A percentile compares a stretch with the other conserved stretches of the same genome.
These are phyloP conservation scores for Guillardia theta DNA, from an alignment of 78 protist genomes.

Conservation along the genomic window DNA sequence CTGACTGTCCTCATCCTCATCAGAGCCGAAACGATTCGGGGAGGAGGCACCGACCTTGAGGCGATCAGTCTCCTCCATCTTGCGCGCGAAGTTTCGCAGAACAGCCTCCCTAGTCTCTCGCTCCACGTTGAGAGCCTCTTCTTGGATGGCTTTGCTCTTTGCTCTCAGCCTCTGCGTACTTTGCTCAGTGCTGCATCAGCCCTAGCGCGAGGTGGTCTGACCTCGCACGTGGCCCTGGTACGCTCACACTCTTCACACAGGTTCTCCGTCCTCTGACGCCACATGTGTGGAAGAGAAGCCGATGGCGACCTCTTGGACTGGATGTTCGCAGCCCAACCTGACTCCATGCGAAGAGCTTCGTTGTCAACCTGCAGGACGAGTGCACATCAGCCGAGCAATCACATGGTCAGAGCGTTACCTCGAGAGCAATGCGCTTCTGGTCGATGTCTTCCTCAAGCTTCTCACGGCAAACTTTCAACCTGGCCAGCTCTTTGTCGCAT, in stretches of 20 bases:
- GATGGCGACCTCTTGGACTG: neutral
- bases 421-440: constrained; percentile 42
- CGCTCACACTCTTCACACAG: constrained; percentile 22
- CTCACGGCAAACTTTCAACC: neutral
- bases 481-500: neutral
- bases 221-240: constrained; percentile 21
- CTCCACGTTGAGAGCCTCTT: neutral
- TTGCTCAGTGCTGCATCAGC: too few species aligned
- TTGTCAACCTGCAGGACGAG: neutral
- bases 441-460: constrained; percentile 44
- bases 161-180: constrained; percentile 10
- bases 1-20: too few species aligned
- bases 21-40: too few species aligned
- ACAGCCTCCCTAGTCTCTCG: constrained; percentile 13
- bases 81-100: neutral
- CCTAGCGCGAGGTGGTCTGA: too few species aligned
- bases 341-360: constrained; percentile 31
- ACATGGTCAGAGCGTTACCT: too few species aligned
- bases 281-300: constrained; percentile 15
- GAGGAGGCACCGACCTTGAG: too few species aligned
- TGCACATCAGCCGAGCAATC: too few species aligned
- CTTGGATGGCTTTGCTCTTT: neutral
- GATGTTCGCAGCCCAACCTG: neutral
- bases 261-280: constrained; percentile 37
- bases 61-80: constrained; percentile 3